Evolutionary conservation across 2,329 filamentous ascomycete species (phyloP), one percentile per base, ranked within the genome.

Genomic region (Nannizzia gypsea): DNA sequence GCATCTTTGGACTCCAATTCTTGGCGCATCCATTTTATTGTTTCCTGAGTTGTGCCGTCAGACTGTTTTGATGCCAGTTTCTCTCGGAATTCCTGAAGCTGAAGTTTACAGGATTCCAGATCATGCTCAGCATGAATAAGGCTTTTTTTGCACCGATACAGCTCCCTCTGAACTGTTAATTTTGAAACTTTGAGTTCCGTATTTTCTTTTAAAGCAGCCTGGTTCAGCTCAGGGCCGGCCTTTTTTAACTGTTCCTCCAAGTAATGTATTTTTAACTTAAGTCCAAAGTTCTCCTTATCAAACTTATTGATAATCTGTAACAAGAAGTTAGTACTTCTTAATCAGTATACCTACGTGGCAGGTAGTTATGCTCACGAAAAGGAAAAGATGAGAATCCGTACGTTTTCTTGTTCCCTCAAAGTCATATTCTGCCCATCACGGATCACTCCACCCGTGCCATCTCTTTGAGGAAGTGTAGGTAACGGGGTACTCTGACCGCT

Each of bases 201-300:
- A 70, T 99, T 99, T 74, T 99, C 93, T 70, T 89, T 90, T 28
- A 99, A 77, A 2, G 92, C 90, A 31, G 85, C 84, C 72, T 95
- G 88, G 68, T 91, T 95, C 77, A 91, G 93, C 59, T 91, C 90
- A 6, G 89, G 90, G 0, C 92, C 92, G 59, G 87, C 84, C 71
- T 95, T 96, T 58, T 86, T 83, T 56, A 99, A 76, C 13, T 89
- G 89, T 66, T 97, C 90, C 72, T 99, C 90, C 60, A 99, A 81
- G 71, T 95, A 99, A 73, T 97, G 90, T 58, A 97, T 96, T 73
- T 96, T 96, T 66, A 97, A 81, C 74, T 97, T 97, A 59, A 99
- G 80, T 24, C 90, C 90, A 70, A 97, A 99, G 70, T 99, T 99
- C 70, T 97, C 93, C 77, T 99, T 99, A 70, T 96, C 90, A 67